phyloP scores from a whole-genome alignment of 768 basidiomycete genomes.

The Crucibulum laeve region DNA sequence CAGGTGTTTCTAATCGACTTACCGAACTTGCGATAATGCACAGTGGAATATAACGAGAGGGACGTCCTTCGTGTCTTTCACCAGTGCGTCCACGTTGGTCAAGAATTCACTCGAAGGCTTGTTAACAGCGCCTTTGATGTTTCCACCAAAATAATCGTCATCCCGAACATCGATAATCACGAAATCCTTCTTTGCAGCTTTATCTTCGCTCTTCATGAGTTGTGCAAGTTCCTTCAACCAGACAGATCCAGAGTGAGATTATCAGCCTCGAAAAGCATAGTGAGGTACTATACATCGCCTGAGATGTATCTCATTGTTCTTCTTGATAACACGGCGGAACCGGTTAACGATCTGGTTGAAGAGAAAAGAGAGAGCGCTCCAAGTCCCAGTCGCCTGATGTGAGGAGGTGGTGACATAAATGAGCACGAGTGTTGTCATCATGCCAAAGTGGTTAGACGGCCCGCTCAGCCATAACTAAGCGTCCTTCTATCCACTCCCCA shows the following conservation, averaged over 20 bases:
- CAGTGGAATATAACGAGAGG: constrained; percentile 76
- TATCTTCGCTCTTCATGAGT: constrained; percentile 60
- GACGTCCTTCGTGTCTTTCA: constrained; percentile 56
- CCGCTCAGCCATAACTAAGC: no score
- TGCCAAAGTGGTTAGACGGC: no score
- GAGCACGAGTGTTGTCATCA: no score
- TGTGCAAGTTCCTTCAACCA: constrained; percentile 59
- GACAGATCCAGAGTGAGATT: not conserved
- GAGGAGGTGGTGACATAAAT: no score
- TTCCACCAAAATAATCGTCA: constrained; percentile 73
- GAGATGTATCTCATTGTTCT: constrained; percentile 15
- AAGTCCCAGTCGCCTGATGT: no score
- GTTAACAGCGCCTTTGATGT: constrained; percentile 64
- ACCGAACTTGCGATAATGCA: constrained; percentile 73
- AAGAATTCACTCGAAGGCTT: constrained; percentile 60
- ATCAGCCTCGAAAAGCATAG: not conserved
- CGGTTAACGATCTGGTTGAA: not conserved
- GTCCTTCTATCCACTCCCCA: no score
- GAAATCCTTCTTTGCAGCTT: constrained; percentile 60
- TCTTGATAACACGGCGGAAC: not conserved
- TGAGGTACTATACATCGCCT: constrained; percentile 10
- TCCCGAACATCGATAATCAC: constrained; percentile 84
- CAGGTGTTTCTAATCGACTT: constrained; percentile 18
- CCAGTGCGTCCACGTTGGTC: constrained; percentile 50
- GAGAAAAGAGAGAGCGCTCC: no score